A percentile compares a stretch with the other conserved stretches of the same genome.
These are phyloP conservation scores for Cladosporium cucumerinum DNA, from an alignment of 2,329 filamentous ascomycete genomes.

Conservation along the genomic window DNA sequence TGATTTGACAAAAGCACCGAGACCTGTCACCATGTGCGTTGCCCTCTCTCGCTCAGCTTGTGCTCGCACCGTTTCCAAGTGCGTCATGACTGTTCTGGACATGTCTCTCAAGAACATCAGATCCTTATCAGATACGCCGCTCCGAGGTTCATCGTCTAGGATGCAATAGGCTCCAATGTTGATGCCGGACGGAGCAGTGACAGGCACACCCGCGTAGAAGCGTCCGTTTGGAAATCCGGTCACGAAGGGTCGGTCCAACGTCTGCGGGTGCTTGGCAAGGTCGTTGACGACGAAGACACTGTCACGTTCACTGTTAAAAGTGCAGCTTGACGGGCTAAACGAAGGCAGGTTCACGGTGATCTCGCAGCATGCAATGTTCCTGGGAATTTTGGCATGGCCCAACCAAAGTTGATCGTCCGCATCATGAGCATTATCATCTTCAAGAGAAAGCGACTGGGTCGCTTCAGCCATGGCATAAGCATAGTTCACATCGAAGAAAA, in stretches of 20 bases:
- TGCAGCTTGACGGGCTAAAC: constrained; percentile 21
- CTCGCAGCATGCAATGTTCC: constrained; percentile 32
- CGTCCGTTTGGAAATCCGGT: constrained; percentile 27
- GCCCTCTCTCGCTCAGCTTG: constrained; percentile 52
- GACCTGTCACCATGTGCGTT: constrained; percentile 54
- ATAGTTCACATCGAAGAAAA: constrained; percentile 49
- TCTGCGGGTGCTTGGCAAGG: constrained; percentile 27
- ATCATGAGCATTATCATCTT: constrained; percentile 26
- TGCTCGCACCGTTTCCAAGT: constrained; percentile 55
- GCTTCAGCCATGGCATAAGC: constrained; percentile 55
- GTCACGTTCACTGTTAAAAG: neutral
- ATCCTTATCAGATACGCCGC: constrained; percentile 49
- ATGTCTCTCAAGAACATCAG: constrained; percentile 57
- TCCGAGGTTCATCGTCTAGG: constrained; percentile 55
- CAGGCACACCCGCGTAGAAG: constrained; percentile 60
- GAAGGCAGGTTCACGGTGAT: constrained; percentile 27
- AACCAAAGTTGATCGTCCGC: constrained; percentile 30
- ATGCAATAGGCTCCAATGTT: constrained; percentile 61
- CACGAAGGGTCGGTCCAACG: constrained; percentile 30
- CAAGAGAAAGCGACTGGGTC: constrained; percentile 46
- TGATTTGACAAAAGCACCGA: constrained; percentile 44
- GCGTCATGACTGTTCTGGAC: constrained; percentile 57
- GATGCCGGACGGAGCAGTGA: constrained; percentile 56
- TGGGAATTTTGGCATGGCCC: constrained; percentile 28
- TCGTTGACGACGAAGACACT: constrained; percentile 30